Percentiles rank a stretch among this genome's conserved stretches.
Conservation (phyloP, 1,139 yeast genomes). For the Kodamaea sp. region DNA sequence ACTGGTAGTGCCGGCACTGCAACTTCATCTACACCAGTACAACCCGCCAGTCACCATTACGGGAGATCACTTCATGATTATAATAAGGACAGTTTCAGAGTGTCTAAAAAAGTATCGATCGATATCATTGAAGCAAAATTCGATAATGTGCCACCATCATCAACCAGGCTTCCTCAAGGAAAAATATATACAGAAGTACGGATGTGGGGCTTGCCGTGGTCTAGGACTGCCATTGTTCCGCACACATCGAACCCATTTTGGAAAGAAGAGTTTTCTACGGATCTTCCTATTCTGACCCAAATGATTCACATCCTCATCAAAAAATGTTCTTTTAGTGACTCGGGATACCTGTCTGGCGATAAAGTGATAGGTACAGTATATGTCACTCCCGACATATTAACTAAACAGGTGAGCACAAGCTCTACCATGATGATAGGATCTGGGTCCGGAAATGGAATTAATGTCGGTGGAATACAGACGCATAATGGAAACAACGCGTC, state of each 20-base stretch:
- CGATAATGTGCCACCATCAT: conserved; percentile 21
- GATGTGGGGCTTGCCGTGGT: conserved; percentile 72
- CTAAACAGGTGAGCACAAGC: conserved; percentile 33
- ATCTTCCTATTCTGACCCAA: conserved; percentile 57
- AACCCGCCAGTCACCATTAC: neutral
- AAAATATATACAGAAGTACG: conserved; percentile 61
- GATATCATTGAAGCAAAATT: conserved; percentile 73
- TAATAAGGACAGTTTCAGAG: conserved; percentile 47
- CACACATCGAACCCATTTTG: conserved; percentile 61
- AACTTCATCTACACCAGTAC: conserved; percentile 1
- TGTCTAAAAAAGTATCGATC: conserved; percentile 53
- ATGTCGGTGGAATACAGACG: conserved; percentile 21
- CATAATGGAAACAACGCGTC: conserved; percentile 11
- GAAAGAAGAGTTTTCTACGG: conserved; percentile 65
- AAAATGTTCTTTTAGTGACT: conserved; percentile 27
- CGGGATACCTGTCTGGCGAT: conserved; percentile 30
- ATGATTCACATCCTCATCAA: conserved; percentile 55
- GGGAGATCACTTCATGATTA: conserved; percentile 20
- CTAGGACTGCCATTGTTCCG: conserved; percentile 61
- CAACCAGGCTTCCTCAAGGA: conserved; percentile 18
- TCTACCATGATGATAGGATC: conserved; percentile 42
- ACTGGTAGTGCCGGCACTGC: conserved; percentile 1
- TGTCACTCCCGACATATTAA: conserved; percentile 56
- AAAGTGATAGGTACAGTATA: conserved; percentile 54
- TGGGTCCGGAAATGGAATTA: conserved; percentile 26